Evolutionary conservation across 2,329 filamentous ascomycete genomes (phyloP), one percentile per base, ranked within the genome.

Genomic region (Podosphaera fusca): DNA sequence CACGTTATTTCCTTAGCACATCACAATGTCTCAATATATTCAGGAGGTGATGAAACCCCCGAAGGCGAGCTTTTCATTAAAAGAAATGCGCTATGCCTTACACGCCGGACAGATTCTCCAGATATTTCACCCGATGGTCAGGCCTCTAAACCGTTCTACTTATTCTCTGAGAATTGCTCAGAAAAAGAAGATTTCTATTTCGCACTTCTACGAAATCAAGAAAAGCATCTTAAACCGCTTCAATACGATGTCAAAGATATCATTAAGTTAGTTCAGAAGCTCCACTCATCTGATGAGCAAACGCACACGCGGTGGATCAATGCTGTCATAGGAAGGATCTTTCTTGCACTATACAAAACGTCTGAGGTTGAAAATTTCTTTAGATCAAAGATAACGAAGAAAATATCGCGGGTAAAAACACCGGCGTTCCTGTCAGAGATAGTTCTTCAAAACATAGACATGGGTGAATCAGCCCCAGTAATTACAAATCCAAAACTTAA

Each of bases 181-280:
- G 87, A 92, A 52, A 98, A 98, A 69, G 92, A 98, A 69, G 92
- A 98, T 67, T 96, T 98, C 70, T 98, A 98, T 69, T 90, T 95
- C 69, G 85, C 90, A 10, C 74, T 98, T 63, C 74, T 98, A 45
- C 81, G 82, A 64, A 94, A 89, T 61, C 85, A 94, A 67, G 82
- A 88, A 62, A 73, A 74, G 29, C 77, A 81, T 0, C 87, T 88
- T 0, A 75, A 75, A 56, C 84, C 85, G 8, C 78, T 86, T 60
- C 75, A 81, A 12, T 94, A 94, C 64, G 84, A 94, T 35, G 79
- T 87, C 14, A 83, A 85, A 65, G 82, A 94, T 70, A 85, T 96
- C 52, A 88, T 96, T 63, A 82, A 84, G 34, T 75, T 98, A 21
- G 87, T 98, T 4, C 88, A 95, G 67, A 83, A 82, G 61, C 72